A percentile compares a stretch with the other conserved stretches of the same genome.
Evolutionary conservation across 2,329 filamentous ascomycete species (phyloP).

Genomic region (Sporothrix pseudoabietina): DNA sequence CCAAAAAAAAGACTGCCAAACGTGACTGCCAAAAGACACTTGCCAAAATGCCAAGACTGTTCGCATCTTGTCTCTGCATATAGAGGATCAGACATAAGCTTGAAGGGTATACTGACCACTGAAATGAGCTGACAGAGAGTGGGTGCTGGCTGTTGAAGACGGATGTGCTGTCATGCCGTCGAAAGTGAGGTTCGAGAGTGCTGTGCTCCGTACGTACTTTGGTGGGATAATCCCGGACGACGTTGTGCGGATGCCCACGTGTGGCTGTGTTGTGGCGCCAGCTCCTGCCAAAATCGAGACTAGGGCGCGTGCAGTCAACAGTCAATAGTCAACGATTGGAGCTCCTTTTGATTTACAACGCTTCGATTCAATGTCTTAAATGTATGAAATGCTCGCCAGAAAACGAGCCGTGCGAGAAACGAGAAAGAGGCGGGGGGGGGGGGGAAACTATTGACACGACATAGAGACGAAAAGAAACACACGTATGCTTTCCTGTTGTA

Average conservation of each 20-base stretch:
- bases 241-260: not conserved
- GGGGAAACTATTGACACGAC: not conserved
- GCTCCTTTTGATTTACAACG: not conserved
- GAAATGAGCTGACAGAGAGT: not conserved
- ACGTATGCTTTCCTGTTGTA: slow-evolving; percentile 25
- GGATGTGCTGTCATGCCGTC: not conserved
- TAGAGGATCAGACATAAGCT: not conserved
- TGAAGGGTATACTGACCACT: not conserved
- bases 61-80: not conserved
- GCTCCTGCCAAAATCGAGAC: not conserved
- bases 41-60: not conserved
- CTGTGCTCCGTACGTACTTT: not conserved
- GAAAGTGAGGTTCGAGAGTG: not conserved
- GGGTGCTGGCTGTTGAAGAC: not conserved
- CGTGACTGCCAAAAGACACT: not conserved
- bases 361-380: slow-evolving; percentile 8
- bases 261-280: slow-evolving; percentile 15
- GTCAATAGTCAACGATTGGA: not conserved
- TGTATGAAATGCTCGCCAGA: not conserved
- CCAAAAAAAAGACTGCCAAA: not conserved
- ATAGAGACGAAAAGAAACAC: not conserved
- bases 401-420: not conserved
- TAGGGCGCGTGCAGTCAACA: not conserved
- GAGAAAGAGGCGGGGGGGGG: no score
- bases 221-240: not conserved